Percentiles rank a stretch among this genome's conserved stretches.
These are phyloP conservation scores for Penicillium corylophilum DNA, from an alignment of 2,329 filamentous ascomycete species.

Conservation along the genomic window DNA sequence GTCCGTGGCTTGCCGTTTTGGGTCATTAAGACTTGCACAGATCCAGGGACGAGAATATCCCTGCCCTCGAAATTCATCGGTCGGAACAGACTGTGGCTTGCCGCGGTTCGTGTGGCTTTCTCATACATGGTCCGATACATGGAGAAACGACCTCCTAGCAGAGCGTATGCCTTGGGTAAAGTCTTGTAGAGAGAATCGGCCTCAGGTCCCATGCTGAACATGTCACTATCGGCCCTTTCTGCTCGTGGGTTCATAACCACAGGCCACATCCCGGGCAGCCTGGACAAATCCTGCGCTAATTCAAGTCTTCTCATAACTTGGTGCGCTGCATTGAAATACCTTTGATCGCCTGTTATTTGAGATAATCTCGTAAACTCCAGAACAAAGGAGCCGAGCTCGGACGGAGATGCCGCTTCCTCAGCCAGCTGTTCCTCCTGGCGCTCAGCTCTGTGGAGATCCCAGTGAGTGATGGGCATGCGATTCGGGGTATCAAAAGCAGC, in stretches of 20 bases:
- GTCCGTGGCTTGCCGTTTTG: slow-evolving; percentile 12
- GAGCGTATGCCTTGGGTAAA: slow-evolving; percentile 53
- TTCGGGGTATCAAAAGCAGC: slow-evolving; percentile 85
- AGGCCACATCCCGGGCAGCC: slow-evolving; percentile 43
- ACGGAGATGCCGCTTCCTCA: slow-evolving; percentile 24
- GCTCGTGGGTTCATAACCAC: slow-evolving; percentile 31
- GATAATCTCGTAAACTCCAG: slow-evolving; percentile 44
- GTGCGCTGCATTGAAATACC: slow-evolving; percentile 41
- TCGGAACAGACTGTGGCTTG: slow-evolving; percentile 48
- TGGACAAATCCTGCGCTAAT: slow-evolving; percentile 34
- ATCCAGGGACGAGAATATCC: slow-evolving; percentile 50
- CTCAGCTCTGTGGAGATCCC: slow-evolving; percentile 29
- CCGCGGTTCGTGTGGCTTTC: slow-evolving; percentile 43
- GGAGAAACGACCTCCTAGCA: slow-evolving; percentile 40
- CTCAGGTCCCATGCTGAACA: slow-evolving; percentile 57
- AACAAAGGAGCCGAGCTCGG: slow-evolving; percentile 42
- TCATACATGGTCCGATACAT: slow-evolving; percentile 59
- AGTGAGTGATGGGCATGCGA: slow-evolving; percentile 71
- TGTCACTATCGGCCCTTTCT: slow-evolving; percentile 27
- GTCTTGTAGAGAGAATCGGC: slow-evolving; percentile 60
- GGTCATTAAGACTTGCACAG: slow-evolving; percentile 32
- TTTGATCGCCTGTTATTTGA: slow-evolving; percentile 39
- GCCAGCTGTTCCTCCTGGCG: slow-evolving; percentile 26
- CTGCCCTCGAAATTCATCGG: slow-evolving; percentile 49
- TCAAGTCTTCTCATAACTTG: slow-evolving; percentile 37